Evolutionary conservation across 805 yeast species (phyloP).

Genomic region (Nakazawaea populi): DNA sequence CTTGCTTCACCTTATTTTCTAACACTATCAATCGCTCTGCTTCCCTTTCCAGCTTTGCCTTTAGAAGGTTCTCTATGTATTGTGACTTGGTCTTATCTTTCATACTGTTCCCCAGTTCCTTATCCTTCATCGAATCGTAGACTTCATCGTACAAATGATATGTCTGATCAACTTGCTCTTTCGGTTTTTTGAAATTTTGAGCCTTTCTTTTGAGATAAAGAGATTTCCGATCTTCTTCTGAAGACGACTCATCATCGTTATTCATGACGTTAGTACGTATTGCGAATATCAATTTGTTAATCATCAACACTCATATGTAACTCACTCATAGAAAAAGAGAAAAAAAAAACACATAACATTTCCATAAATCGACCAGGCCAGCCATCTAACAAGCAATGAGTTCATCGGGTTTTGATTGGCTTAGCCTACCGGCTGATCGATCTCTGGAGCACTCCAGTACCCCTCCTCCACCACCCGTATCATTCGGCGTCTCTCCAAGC

Average conservation of each 20-base stretch:
- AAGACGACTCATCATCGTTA: conserved; percentile 6
- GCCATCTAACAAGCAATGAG: conserved; percentile 15
- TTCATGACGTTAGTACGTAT: conserved; percentile 6
- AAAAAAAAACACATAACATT: not conserved
- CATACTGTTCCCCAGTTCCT: conserved; percentile 14
- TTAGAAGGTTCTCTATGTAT: conserved; percentile 35
- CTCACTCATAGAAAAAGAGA: not conserved
- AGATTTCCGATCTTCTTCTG: conserved; percentile 2
- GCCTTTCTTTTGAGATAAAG: conserved; percentile 3
- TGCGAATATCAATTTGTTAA: not conserved
- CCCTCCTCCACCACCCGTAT: conserved; percentile 45
- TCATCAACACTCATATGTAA: not conserved
- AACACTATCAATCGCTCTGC: conserved; percentile 35
- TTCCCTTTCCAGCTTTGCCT: conserved; percentile 39
- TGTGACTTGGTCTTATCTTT: conserved; percentile 16
- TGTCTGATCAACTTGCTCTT: conserved; percentile 14
- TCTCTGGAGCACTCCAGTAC: conserved; percentile 1
- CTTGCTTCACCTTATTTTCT: conserved; percentile 30
- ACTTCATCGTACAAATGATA: conserved; percentile 41
- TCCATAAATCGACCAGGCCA: not conserved
- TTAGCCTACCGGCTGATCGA: conserved; percentile 32
- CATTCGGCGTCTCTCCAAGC: conserved; percentile 36
- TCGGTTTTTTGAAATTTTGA: not conserved
- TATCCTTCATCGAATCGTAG: conserved; percentile 34
- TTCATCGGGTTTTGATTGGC: conserved; percentile 46